A percentile compares a stretch with the other conserved stretches of the same genome.
Conservation (phyloP, 2,329 filamentous ascomycete species). For the Fusarium tupiense region DNA sequence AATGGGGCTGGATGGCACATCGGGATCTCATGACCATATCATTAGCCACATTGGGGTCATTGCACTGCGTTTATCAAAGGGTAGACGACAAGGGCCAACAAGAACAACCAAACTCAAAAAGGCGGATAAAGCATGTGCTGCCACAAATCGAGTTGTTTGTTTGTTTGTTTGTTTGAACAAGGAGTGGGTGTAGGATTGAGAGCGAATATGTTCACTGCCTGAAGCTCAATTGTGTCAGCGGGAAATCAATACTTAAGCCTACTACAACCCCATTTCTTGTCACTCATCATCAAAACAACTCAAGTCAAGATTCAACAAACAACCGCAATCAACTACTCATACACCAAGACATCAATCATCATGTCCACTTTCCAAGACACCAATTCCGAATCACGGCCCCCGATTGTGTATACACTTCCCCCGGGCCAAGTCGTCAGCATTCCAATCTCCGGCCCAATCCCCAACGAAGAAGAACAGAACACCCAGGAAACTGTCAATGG, state of each 20-base stretch:
- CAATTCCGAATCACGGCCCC: no score
- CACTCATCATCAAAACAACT: neutral
- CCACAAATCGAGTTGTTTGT: neutral
- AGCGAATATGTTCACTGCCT: neutral
- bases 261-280: neutral
- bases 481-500: no score
- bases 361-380: neutral
- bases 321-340: neutral
- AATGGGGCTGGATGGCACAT: neutral
- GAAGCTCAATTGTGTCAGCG: neutral
- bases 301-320: fast-evolving
- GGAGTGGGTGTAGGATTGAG: neutral
- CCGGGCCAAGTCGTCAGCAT: no score
- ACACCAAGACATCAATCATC: neutral
- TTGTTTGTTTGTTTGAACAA: neutral
- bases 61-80: neutral
- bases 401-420: no score
- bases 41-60: neutral
- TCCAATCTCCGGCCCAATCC: no score
- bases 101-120: neutral
- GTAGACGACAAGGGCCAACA: neutral
- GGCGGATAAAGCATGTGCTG: neutral
- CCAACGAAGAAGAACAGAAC: no score
- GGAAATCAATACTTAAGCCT: neutral
- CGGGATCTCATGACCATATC: neutral